A percentile compares a stretch with the other conserved stretches of the same genome.
phyloP scores from a whole-genome alignment of 352 stramenopile species.

The Phytophthora aleatoria region DNA sequence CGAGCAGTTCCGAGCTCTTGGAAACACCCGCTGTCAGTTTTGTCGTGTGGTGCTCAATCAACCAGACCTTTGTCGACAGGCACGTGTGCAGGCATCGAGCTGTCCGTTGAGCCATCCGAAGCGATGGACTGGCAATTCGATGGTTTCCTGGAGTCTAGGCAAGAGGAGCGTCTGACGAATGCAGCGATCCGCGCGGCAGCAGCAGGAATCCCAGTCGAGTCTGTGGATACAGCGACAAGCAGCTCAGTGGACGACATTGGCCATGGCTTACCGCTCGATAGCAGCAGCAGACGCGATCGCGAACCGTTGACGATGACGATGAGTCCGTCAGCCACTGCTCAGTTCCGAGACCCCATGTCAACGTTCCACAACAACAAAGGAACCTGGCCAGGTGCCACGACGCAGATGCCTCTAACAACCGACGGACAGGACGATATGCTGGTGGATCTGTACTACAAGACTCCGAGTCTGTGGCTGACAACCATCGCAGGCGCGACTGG shows the following conservation, averaged over 20 bases:
- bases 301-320: conserved; percentile 63
- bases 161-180: conserved; percentile 20
- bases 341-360: conserved; percentile 54
- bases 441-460: conserved; percentile 55
- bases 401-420: not conserved
- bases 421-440: conserved; percentile 49
- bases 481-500: conserved; percentile 40
- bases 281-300: conserved; percentile 13
- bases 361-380: conserved; percentile 52
- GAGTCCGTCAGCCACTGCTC: conserved; percentile 54
- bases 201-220: conserved; percentile 24
- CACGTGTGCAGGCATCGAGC: not conserved
- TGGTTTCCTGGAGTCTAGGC: conserved; percentile 28
- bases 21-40: conserved; percentile 21
- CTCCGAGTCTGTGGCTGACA: conserved; percentile 47
- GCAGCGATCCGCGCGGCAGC: conserved; percentile 15
- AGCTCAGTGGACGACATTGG: conserved; percentile 20
- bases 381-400: conserved; percentile 18
- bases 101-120: conserved; percentile 8
- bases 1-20: conserved; percentile 3
- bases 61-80: not conserved
- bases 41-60: conserved; percentile 11
- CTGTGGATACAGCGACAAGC: conserved; percentile 26
- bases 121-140: conserved; percentile 50
- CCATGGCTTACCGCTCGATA: conserved; percentile 18